A percentile compares a stretch with the other conserved stretches of the same genome.
These are phyloP conservation scores for Thalassiosira profunda DNA, from an alignment of 108 stramenopile genomes.

Conservation along the genomic window DNA sequence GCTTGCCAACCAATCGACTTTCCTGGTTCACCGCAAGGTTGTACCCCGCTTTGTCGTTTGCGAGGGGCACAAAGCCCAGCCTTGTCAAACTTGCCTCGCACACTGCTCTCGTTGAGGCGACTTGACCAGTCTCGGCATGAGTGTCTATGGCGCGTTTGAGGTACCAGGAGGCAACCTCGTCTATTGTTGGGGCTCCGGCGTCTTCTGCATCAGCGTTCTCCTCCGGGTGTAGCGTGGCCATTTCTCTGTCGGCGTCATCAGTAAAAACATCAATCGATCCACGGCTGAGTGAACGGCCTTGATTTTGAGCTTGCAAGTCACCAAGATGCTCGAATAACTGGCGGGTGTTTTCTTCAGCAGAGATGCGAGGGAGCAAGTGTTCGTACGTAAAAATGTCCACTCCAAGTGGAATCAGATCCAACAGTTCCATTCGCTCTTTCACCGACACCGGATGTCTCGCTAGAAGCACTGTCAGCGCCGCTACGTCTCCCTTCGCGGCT, in stretches of 20 bases:
- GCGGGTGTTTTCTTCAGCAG: not conserved
- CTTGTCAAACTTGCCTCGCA: constrained; percentile 32
- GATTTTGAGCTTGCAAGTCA: constrained; percentile 25
- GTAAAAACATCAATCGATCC: constrained; percentile 21
- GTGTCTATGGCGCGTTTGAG: constrained; percentile 37
- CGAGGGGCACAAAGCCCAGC: constrained; percentile 17
- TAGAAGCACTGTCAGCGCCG: constrained; percentile 53
- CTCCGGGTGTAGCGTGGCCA: not conserved
- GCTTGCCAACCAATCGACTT: constrained; percentile 7
- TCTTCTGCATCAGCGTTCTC: not conserved
- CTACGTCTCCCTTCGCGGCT: constrained; percentile 63
- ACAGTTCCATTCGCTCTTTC: constrained; percentile 32
- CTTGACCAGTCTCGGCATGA: constrained; percentile 25
- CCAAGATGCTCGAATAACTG: constrained; percentile 41
- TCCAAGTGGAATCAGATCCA: constrained; percentile 54
- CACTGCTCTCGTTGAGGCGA: constrained; percentile 4
- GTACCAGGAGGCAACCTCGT: constrained; percentile 53
- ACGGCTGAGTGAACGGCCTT: not conserved
- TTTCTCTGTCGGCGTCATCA: constrained; percentile 30
- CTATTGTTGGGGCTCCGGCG: not conserved
- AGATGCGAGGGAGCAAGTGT: constrained; percentile 59
- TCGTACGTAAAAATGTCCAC: constrained; percentile 49
- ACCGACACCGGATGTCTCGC: constrained; percentile 55
- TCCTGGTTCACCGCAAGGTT: too few species aligned
- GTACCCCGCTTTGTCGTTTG: too few species aligned